Conservation (phyloP, 108 stramenopile species). For the Skeletonema tropicum region DNA sequence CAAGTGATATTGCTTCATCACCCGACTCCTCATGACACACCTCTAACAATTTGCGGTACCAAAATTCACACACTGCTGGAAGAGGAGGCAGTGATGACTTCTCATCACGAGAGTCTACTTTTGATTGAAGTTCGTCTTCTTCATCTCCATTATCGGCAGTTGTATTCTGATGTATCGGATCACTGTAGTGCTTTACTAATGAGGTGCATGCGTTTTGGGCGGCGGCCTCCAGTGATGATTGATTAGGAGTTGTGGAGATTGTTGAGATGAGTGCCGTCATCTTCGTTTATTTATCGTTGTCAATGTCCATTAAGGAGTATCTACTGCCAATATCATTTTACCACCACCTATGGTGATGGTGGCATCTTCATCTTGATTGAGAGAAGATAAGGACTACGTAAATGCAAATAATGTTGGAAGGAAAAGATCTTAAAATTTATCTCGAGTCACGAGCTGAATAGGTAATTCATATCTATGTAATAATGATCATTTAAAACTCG, state of each 20-base stretch:
- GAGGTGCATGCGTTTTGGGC: slow-evolving; percentile 27
- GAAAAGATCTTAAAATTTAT: no score
- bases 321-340: no score
- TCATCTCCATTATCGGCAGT: neutral
- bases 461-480: no score
- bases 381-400: no score
- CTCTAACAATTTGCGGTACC: slow-evolving; percentile 16
- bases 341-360: no score
- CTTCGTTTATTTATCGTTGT: no score
- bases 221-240: neutral
- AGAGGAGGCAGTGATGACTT: slow-evolving; percentile 20
- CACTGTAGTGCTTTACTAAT: slow-evolving; percentile 33
- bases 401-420: no score
- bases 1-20: no score
- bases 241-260: neutral
- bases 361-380: no score
- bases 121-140: neutral
- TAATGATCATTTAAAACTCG: no score
- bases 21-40: neutral
- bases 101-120: neutral
- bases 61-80: slow-evolving; percentile 18
- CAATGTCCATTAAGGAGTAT: no score
- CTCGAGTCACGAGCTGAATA: no score
- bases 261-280: neutral
- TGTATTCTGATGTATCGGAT: slow-evolving; percentile 19